These are phyloP conservation scores for Sporothrix humicola DNA, from an alignment of 2,329 filamentous ascomycete genomes.

Conservation along the genomic window DNA sequence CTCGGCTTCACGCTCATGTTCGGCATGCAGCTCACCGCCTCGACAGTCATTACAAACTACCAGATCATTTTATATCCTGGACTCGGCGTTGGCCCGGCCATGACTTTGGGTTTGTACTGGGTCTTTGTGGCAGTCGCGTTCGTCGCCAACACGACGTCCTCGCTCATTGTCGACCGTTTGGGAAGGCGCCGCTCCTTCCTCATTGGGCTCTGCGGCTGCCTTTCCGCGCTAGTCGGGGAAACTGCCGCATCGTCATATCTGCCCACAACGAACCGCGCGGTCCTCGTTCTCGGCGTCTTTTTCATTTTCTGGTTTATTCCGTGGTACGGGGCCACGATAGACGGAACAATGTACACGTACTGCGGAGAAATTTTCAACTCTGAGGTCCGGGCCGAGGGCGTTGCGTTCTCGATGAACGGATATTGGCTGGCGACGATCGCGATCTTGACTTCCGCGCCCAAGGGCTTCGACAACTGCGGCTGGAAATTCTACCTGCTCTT, in stretches of 20 bases:
- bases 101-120: constrained; percentile 67
- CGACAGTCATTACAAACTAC: constrained; percentile 24
- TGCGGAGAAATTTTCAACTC: too few relatives aligned
- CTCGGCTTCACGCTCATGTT: constrained; percentile 28
- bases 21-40: constrained; percentile 30
- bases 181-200: constrained; percentile 40
- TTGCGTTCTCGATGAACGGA: constrained; percentile 23
- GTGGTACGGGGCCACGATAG: constrained; percentile 23
- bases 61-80: constrained; percentile 29
- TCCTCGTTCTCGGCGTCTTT: constrained; percentile 24
- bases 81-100: constrained; percentile 57
- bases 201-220: constrained; percentile 33
- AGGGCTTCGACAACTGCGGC: constrained; percentile 16
- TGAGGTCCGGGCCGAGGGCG: constrained; percentile 22
- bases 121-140: constrained; percentile 45
- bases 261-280: constrained; percentile 21
- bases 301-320: constrained; percentile 30
- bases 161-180: constrained; percentile 38
- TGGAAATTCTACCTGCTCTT: constrained; percentile 25
- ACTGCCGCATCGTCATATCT: constrained; percentile 3
- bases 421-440: constrained; percentile 27
- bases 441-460: not conserved
- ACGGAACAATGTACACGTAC: constrained; percentile 28
- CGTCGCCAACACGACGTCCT: constrained; percentile 34
- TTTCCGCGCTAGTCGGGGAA: constrained; percentile 2